A percentile compares a stretch with the other conserved stretches of the same genome.
These are phyloP conservation scores for Trametes versicolor DNA, from an alignment of 1,284 basidiomycete genomes.

Conservation along the genomic window DNA sequence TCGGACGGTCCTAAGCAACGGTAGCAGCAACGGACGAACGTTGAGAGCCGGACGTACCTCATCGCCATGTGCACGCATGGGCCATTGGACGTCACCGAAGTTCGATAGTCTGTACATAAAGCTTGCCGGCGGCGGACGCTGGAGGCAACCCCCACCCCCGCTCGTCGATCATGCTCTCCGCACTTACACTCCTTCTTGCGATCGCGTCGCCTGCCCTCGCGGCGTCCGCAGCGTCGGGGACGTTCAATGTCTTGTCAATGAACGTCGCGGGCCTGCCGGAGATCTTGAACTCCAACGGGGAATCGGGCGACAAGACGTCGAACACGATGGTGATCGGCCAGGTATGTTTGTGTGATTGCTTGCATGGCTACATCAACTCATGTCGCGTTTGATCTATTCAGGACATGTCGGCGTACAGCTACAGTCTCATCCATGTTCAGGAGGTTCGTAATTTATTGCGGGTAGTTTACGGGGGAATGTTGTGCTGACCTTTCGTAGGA, in stretches of 20 bases:
- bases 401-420: slow-evolving; percentile 13
- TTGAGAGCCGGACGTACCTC: background rate
- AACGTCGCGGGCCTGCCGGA: slow-evolving; percentile 27
- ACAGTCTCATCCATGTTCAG: slow-evolving; percentile 24
- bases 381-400: background rate
- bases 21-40: slow-evolving; percentile 7
- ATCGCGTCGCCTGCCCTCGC: background rate
- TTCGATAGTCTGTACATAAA: slow-evolving; percentile 2
- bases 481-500: slow-evolving; percentile 10
- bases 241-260: slow-evolving; percentile 19
- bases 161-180: slow-evolving; percentile 7
- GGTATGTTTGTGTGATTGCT: background rate
- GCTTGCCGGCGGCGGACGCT: background rate
- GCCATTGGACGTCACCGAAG: background rate
- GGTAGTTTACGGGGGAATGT: too few relatives aligned
- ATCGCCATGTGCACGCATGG: background rate
- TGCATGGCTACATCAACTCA: background rate
- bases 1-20: slow-evolving; percentile 8
- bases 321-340: slow-evolving; percentile 20
- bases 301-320: slow-evolving; percentile 23
- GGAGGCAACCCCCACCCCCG: background rate
- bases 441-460: slow-evolving; percentile 19
- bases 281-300: slow-evolving; percentile 16
- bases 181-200: slow-evolving; percentile 5
- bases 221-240: slow-evolving; percentile 10